Conservation (phyloP, 73 alveolate genomes). For the Blepharisma japonicum region DNA sequence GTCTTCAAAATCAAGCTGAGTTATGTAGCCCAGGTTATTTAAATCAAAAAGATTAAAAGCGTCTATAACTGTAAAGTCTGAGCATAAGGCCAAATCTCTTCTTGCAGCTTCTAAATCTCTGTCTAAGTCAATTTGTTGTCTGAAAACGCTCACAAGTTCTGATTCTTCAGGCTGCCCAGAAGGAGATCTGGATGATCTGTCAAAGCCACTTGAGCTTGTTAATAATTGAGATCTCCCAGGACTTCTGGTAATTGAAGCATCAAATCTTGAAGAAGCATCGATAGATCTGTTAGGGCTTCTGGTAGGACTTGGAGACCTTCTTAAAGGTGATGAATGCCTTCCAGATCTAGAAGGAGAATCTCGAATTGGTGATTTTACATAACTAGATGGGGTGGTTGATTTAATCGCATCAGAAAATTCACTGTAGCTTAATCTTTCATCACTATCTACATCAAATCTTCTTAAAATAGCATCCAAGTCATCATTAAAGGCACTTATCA, state of each 20-base stretch:
- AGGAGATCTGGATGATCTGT: not conserved
- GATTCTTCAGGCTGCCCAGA: slow-evolving; percentile 12
- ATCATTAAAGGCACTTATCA: slow-evolving; percentile 34
- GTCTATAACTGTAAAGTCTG: slow-evolving; percentile 84
- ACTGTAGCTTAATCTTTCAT: slow-evolving; percentile 37
- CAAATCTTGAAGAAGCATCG: not conserved
- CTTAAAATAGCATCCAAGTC: slow-evolving; percentile 43
- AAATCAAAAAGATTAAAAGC: slow-evolving; percentile 79
- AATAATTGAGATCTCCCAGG: not conserved
- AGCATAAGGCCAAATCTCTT: slow-evolving; percentile 57
- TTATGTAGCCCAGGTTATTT: slow-evolving; percentile 58
- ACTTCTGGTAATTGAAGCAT: not conserved
- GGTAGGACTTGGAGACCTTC: slow-evolving; percentile 4
- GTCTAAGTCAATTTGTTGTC: slow-evolving; percentile 42
- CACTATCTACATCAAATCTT: slow-evolving; percentile 58
- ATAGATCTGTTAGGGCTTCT: not conserved
- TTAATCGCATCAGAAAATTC: slow-evolving; percentile 44
- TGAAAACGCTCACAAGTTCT: slow-evolving; percentile 30
- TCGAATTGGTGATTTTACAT: not conserved
- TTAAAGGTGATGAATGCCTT: not conserved
- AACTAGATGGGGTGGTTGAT: slow-evolving; percentile 11
- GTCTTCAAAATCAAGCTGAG: slow-evolving; percentile 58
- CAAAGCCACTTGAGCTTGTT: not conserved
- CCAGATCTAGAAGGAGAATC: not conserved
- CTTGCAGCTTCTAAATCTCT: slow-evolving; percentile 66